Evolutionary conservation across 352 stramenopile genomes (phyloP).

Genomic region (Phytophthora lateralis): DNA sequence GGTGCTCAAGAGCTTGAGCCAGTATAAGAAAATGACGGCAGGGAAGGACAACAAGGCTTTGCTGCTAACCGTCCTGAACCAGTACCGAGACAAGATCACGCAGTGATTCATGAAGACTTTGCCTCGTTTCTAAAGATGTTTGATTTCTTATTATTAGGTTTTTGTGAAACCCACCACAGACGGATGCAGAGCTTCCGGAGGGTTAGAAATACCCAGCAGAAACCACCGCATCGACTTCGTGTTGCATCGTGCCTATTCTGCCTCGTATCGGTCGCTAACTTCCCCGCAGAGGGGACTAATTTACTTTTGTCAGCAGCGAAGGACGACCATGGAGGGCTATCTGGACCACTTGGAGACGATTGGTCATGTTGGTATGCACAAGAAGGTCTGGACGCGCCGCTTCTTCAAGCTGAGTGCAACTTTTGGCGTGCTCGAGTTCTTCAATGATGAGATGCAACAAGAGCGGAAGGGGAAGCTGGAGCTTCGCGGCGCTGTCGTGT

Average conservation of each 20-base stretch:
- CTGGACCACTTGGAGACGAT: slow-evolving; percentile 57
- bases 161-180: slow-evolving; percentile 6
- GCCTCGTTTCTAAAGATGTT: not conserved
- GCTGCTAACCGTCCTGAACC: slow-evolving; percentile 40
- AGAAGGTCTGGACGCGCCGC: slow-evolving; percentile 51
- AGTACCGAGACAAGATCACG: slow-evolving; percentile 44
- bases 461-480: slow-evolving; percentile 50
- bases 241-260: not conserved
- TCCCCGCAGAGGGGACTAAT: slow-evolving; percentile 1
- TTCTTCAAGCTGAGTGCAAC: slow-evolving; percentile 55
- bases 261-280: not conserved
- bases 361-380: slow-evolving; percentile 31
- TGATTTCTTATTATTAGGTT: slow-evolving; percentile 25
- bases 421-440: slow-evolving; percentile 68
- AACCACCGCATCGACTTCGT: not conserved
- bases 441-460: slow-evolving; percentile 48
- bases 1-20: slow-evolving; percentile 31
- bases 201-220: slow-evolving; percentile 9
- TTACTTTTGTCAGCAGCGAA: slow-evolving; percentile 1
- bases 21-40: slow-evolving; percentile 37
- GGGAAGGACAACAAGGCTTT: slow-evolving; percentile 57
- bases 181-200: not conserved
- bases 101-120: not conserved
- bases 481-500: slow-evolving; percentile 48
- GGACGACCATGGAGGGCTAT: slow-evolving; percentile 54